Evolutionary conservation across 495 filamentous ascomycete genomes (phyloP).

Genomic region (Xanthoparmelia taractica): DNA sequence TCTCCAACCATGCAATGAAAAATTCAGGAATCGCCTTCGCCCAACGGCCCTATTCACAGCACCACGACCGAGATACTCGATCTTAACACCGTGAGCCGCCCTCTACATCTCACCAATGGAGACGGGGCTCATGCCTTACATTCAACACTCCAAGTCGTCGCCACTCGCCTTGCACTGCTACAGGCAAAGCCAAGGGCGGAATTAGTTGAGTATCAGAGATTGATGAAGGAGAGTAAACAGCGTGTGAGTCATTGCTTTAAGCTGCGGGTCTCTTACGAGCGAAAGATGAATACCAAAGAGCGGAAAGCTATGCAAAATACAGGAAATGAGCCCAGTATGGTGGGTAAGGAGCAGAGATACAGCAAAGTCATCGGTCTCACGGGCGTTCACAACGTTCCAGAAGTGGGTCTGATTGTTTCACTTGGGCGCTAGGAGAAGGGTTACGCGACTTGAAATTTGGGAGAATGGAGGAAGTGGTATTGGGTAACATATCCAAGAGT

Average conservation of each 20-base stretch:
- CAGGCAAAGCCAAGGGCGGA: background rate
- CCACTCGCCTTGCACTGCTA: background rate
- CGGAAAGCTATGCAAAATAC: background rate
- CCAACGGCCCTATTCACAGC: background rate
- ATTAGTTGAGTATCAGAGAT: background rate
- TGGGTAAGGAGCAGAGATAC: background rate
- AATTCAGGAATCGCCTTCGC: background rate
- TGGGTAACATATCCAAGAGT: conserved; percentile 27
- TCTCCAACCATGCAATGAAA: background rate
- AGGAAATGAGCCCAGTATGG: background rate
- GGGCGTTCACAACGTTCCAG: conserved; percentile 18
- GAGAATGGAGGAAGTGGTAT: conserved; percentile 26
- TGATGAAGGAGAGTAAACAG: background rate
- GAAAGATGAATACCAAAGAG: background rate
- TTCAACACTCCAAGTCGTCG: background rate
- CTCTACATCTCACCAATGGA: background rate
- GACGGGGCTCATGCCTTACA: background rate
- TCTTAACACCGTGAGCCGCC: background rate
- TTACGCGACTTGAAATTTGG: conserved; percentile 32
- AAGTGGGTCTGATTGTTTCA: conserved; percentile 33
- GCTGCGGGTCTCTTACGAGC: background rate
- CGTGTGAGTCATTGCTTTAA: background rate
- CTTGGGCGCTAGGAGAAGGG: conserved; percentile 33
- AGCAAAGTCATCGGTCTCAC: conserved; percentile 6
- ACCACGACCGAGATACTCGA: background rate